Evolutionary conservation across 106 monocot genomes (phyloP), one percentile per base, ranked within the genome.

Genomic region (Phalaenopsis equestris): DNA sequence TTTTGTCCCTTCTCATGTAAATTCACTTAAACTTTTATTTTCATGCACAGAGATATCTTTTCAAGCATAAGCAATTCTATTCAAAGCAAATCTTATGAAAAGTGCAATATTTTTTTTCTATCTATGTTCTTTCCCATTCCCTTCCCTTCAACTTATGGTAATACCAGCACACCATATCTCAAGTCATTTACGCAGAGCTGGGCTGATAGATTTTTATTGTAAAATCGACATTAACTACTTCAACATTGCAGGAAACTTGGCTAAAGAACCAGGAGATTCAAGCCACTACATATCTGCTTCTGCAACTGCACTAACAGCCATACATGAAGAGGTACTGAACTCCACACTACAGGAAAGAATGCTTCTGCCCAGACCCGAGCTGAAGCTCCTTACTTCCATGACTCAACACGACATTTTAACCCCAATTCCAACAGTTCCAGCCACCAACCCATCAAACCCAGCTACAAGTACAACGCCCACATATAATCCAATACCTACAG

Each of bases 391-490:
- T 23, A 39, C 42, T 39, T 12, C 16, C 8, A 43, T 65, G 46
- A 73, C 86, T 76, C 74, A 83, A 56, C 45, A 37, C 38, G 92
- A 86, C 49, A 80, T 85, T 18, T 77, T 73, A 16, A 91, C 82
- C 19, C 90, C 90, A 38, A 78, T 86, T 12, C 82, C 88, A 49
- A 85, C 85, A 57, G 81, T 90, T 67, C 89, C 87, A 24, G 78
- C 81, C 17, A 78, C 85, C 80, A 87, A 90, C 42, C 90, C 90
- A 42, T 70, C 78, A 56, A 81, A 78, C 73, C 85, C 85, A 36
- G 73, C 75, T 78, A 70, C 81, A 2, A 45, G 8, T 30, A 78
- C 45, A 80, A 86, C 79, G 7, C 80, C 83, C 5, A 11, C 70
- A 70, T 70, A 76, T 68, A 21, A 77, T 56, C 18, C 81, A 75